A percentile compares a stretch with the other conserved stretches of the same genome.
phyloP scores from a whole-genome alignment of 2,329 filamentous ascomycete genomes.

The Dryadomyces sulphureus region DNA sequence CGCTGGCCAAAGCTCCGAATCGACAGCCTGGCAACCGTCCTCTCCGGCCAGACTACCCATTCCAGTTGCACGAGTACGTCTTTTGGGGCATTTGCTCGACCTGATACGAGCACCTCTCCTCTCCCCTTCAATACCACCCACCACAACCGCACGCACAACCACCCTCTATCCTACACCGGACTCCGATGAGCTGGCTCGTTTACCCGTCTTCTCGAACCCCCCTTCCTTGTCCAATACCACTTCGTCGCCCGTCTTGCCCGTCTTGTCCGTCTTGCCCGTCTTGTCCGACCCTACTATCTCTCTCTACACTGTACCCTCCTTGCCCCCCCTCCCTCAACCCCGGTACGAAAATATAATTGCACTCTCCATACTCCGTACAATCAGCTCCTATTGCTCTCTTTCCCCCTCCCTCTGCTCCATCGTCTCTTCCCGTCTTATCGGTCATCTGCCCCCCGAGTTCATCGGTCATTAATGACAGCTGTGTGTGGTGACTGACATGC shows the following conservation, averaged over 20 bases:
- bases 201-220: slow-evolving; percentile 14
- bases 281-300: not conserved
- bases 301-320: not conserved
- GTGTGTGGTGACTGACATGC: not conserved
- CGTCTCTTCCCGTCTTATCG: not conserved
- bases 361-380: not conserved
- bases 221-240: slow-evolving; percentile 1
- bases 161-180: slow-evolving; percentile 5
- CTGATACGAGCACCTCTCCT: not conserved
- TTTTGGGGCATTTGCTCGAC: no score
- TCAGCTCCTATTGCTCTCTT: not conserved
- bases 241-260: not conserved
- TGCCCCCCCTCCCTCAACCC: not conserved
- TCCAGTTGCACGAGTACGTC: not conserved
- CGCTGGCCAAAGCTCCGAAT: not conserved
- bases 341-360: not conserved
- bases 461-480: not conserved
- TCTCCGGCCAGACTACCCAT: not conserved
- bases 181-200: slow-evolving; percentile 18
- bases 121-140: not conserved
- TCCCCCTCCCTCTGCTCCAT: not conserved
- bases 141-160: slow-evolving; percentile 8
- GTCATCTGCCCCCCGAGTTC: not conserved
- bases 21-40: not conserved
- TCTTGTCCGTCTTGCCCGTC: no score